A percentile compares a stretch with the other conserved stretches of the same genome.
These are phyloP conservation scores for Calocybe indica DNA, from an alignment of 768 basidiomycete genomes.

Conservation along the genomic window DNA sequence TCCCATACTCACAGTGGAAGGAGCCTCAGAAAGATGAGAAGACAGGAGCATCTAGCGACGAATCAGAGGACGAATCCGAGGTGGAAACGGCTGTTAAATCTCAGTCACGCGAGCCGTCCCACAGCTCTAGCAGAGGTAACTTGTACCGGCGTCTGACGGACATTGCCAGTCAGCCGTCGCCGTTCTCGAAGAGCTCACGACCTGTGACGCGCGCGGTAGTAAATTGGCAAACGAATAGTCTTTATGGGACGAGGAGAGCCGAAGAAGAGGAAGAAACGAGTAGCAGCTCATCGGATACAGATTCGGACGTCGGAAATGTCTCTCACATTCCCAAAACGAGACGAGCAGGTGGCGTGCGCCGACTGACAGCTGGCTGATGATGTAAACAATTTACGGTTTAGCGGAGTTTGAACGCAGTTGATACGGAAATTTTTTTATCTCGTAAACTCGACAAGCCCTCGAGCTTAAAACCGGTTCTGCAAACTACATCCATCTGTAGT, in stretches of 20 bases:
- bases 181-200: constrained; percentile 23
- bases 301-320: constrained; percentile 27
- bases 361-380: not conserved
- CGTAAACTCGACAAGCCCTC: constrained; percentile 4
- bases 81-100: constrained; percentile 24
- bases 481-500: constrained; percentile 18
- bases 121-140: constrained; percentile 8
- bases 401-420: not conserved
- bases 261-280: constrained; percentile 23
- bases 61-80: constrained; percentile 38
- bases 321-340: constrained; percentile 62
- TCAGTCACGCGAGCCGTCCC: constrained; percentile 2
- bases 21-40: constrained; percentile 8
- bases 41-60: constrained; percentile 19
- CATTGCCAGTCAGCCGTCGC: constrained; percentile 36
- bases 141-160: constrained; percentile 47
- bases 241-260: constrained; percentile 31
- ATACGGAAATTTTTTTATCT: constrained; percentile 4
- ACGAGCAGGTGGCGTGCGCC: constrained; percentile 37
- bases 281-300: constrained; percentile 38
- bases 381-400: not conserved
- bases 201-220: constrained; percentile 21
- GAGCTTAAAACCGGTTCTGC: constrained; percentile 2
- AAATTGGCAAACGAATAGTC: constrained; percentile 23
- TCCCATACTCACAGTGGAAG: constrained; percentile 48